Conservation (phyloP, 208 protist species). For the Leishmania tropica region DNA sequence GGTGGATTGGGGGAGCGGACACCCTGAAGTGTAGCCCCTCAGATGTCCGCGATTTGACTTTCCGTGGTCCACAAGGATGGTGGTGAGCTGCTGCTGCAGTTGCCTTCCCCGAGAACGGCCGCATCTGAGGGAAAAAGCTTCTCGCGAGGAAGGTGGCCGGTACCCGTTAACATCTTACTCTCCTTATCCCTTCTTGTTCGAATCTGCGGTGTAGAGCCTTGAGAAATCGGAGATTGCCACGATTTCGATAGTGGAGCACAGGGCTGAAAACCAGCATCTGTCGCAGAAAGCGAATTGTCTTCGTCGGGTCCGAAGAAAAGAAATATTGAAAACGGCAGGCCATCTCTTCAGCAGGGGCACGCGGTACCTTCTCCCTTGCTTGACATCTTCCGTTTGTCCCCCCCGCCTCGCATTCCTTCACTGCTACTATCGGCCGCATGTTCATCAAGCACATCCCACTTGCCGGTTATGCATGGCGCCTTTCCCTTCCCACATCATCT, state of each 20-base stretch:
- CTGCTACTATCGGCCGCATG: no score
- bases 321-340: background rate
- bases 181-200: background rate
- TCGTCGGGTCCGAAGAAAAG: background rate
- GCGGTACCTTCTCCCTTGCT: background rate
- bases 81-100: background rate
- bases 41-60: background rate
- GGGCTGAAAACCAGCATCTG: background rate
- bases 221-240: background rate
- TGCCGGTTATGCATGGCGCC: background rate
- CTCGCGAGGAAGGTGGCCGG: background rate
- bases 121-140: background rate
- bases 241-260: background rate
- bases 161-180: background rate
- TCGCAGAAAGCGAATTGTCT: background rate
- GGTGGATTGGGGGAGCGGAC: background rate
- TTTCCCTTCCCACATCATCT: background rate
- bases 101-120: background rate
- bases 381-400: no score
- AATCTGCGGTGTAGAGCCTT: background rate
- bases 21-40: background rate
- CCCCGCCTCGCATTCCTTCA: no score
- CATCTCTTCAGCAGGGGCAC: background rate
- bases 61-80: background rate
- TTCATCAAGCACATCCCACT: no score